A percentile compares a stretch with the other conserved stretches of the same genome.
Evolutionary conservation across 2,329 filamentous ascomycete species (phyloP).

Genomic region (Cytospora leucostoma): DNA sequence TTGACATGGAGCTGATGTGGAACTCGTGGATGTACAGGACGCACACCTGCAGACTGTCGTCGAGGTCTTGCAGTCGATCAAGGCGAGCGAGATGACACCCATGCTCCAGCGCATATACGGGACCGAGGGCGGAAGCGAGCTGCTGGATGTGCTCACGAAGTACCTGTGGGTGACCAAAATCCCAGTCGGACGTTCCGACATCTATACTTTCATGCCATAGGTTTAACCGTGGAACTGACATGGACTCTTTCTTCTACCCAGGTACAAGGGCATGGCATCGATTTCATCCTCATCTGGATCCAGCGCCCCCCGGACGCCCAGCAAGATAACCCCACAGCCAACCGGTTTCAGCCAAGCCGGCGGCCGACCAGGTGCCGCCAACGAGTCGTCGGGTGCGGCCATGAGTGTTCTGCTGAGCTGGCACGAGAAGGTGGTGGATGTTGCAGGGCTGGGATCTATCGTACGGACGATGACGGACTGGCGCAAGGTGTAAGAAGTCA

Average conservation of each 20-base stretch:
- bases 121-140: constrained; percentile 77
- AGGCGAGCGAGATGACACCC: constrained; percentile 91
- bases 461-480: constrained; percentile 95
- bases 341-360: constrained; percentile 87
- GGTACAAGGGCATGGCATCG: constrained; percentile 83
- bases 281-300: constrained; percentile 40
- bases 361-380: constrained; percentile 52
- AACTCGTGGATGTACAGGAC: constrained; percentile 56
- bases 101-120: constrained; percentile 80
- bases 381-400: constrained; percentile 74
- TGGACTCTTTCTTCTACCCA: constrained; percentile 38
- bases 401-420: constrained; percentile 98
- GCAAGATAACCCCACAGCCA: constrained; percentile 66
- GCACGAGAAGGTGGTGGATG: constrained; percentile 98
- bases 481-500: constrained; percentile 69
- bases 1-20: constrained; percentile 26
- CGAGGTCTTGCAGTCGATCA: constrained; percentile 94
- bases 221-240: constrained; percentile 15
- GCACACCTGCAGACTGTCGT: constrained; percentile 84
- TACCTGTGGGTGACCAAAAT: constrained; percentile 69
- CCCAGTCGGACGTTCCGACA: not conserved
- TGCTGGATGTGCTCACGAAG: constrained; percentile 94
- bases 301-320: constrained; percentile 49
- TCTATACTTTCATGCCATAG: not conserved
- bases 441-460: constrained; percentile 88